Evolutionary conservation across 1,284 basidiomycete species (phyloP).

Genomic region (Blastosporella zonata): DNA sequence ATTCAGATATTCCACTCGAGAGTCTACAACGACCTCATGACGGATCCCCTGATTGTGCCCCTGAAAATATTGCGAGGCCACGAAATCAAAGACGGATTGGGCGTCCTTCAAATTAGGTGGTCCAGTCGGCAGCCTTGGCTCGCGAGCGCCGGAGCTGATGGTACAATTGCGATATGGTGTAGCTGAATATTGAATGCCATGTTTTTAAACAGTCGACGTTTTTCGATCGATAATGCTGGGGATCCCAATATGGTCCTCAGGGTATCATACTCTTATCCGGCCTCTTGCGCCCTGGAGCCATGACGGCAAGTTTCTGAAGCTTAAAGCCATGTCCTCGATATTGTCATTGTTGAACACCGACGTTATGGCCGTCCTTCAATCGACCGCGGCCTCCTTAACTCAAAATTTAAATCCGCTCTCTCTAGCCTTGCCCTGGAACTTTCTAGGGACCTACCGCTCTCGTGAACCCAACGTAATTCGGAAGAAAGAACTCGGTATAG

Average conservation of each 20-base stretch:
- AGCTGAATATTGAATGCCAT: slow-evolving; percentile 39
- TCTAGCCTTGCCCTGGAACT: not conserved
- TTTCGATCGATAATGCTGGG: not conserved
- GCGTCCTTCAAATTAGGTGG: slow-evolving; percentile 91
- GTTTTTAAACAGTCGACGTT: slow-evolving; percentile 2
- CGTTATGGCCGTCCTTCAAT: not conserved
- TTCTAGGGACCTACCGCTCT: not conserved
- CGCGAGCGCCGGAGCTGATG: slow-evolving; percentile 91
- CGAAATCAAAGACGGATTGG: slow-evolving; percentile 78
- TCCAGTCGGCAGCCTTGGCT: slow-evolving; percentile 91
- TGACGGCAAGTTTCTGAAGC: slow-evolving; percentile 2
- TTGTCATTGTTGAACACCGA: not conserved
- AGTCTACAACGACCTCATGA: slow-evolving; percentile 92
- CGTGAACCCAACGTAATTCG: slow-evolving; percentile 13
- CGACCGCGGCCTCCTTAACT: slow-evolving; percentile 2
- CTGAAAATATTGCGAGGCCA: slow-evolving; percentile 96
- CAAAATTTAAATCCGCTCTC: slow-evolving; percentile 7
- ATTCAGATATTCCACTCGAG: slow-evolving; percentile 97
- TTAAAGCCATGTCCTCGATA: not conserved
- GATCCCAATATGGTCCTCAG: not conserved
- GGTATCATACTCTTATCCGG: not conserved
- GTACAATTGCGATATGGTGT: slow-evolving; percentile 86
- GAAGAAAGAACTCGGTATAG: slow-evolving; percentile 4
- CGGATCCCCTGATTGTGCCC: slow-evolving; percentile 95
- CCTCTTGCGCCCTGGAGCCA: not conserved